Percentiles rank a stretch among this genome's conserved stretches.
Conservation (phyloP, 2,329 filamentous ascomycete species). For the Exophiala alcalophila region DNA sequence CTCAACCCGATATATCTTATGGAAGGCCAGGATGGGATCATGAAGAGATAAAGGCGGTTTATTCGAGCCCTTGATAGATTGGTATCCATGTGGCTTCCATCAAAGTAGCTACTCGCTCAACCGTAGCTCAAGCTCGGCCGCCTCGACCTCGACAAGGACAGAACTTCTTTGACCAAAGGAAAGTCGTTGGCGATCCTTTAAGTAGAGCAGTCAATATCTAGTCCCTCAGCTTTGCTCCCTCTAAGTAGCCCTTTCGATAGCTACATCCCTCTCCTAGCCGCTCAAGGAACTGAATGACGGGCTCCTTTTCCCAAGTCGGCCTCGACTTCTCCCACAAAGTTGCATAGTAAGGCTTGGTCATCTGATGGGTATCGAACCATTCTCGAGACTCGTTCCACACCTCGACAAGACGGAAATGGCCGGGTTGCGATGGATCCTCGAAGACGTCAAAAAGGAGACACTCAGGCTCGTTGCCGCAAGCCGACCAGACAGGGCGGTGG, state of each 20-base stretch:
- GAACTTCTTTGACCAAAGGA: too few relatives aligned
- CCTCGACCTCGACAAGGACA: too few relatives aligned
- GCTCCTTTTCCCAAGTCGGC: conserved; percentile 13
- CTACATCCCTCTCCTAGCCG: conserved; percentile 6
- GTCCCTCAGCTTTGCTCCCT: conserved; percentile 2
- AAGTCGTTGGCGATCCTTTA: too few relatives aligned
- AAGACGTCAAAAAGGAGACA: conserved; percentile 19
- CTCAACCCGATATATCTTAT: too few relatives aligned
- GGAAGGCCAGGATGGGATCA: too few relatives aligned
- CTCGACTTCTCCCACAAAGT: conserved; percentile 14
- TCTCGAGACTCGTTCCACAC: conserved; percentile 8
- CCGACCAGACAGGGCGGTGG: conserved; percentile 15
- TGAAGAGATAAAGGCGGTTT: too few relatives aligned
- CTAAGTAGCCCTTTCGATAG: conserved; percentile 4
- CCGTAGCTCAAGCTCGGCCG: too few relatives aligned
- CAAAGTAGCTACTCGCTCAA: too few relatives aligned
- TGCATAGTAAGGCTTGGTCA: conserved; percentile 17
- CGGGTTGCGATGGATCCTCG: conserved; percentile 5
- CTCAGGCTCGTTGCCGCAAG: conserved; percentile 15
- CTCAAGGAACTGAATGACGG: conserved; percentile 11
- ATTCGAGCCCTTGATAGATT: too few relatives aligned
- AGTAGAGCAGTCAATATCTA: too few relatives aligned
- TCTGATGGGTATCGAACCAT: conserved; percentile 16
- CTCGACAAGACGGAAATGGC: conserved; percentile 15
- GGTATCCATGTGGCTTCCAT: too few relatives aligned